These are phyloP conservation scores for Phytophthora colocasiae DNA, from an alignment of 352 stramenopile species.

Conservation along the genomic window DNA sequence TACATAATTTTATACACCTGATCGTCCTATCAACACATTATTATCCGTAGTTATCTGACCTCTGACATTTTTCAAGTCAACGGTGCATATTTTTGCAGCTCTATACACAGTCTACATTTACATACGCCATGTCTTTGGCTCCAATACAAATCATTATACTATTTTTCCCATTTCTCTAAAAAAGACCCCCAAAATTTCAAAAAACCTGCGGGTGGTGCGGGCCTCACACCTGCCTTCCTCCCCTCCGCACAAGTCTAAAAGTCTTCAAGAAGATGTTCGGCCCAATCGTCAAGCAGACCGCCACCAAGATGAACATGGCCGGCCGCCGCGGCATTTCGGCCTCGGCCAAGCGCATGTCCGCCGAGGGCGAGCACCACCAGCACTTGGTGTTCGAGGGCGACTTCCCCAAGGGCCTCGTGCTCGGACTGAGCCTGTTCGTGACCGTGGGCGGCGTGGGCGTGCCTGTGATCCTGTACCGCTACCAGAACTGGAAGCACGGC, in stretches of 20 bases:
- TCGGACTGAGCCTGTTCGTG: conserved; percentile 63
- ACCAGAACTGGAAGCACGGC: conserved; percentile 92
- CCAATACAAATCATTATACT: conserved; percentile 20
- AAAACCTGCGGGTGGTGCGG: conserved; percentile 35
- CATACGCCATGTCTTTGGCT: conserved; percentile 15
- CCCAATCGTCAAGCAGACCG: conserved; percentile 76
- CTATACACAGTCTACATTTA: conserved; percentile 35
- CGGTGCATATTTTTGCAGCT: conserved; percentile 39
- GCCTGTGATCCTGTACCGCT: conserved; percentile 71
- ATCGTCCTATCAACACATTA: background rate
- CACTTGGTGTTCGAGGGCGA: conserved; percentile 87
- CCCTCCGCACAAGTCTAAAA: conserved; percentile 20
- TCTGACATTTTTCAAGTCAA: background rate
- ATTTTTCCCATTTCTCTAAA: background rate
- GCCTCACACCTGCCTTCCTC: conserved; percentile 28
- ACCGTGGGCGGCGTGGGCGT: conserved; percentile 70
- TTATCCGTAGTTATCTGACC: conserved; percentile 15
- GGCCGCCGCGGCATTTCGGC: conserved; percentile 75
- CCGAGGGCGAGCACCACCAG: conserved; percentile 84
- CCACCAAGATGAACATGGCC: conserved; percentile 61
- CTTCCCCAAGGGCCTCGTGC: conserved; percentile 79
- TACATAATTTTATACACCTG: background rate
- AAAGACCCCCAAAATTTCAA: conserved; percentile 20
- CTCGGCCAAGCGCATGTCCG: conserved; percentile 78
- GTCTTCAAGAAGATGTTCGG: conserved; percentile 48